Conservation (phyloP, 345 rosid species). For the Cochlearia excelsa region DNA sequence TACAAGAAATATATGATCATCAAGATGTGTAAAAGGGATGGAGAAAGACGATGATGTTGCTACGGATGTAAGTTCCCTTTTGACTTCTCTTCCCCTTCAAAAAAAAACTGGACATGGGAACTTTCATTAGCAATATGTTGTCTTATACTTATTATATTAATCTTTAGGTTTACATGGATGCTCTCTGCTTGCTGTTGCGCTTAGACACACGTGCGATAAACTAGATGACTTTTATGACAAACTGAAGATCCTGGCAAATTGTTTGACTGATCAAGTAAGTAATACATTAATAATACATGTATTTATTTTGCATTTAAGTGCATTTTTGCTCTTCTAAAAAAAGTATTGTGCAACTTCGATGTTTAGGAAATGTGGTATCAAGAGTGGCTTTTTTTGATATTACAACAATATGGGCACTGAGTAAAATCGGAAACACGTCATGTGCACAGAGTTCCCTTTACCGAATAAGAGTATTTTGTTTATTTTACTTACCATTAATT, state of each 20-base stretch:
- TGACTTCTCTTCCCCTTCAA: neutral
- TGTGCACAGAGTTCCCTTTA: slow-evolving; percentile 51
- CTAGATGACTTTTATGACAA: slow-evolving; percentile 45
- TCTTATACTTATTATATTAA: neutral
- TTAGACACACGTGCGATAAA: slow-evolving; percentile 49
- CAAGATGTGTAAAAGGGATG: slow-evolving; percentile 69
- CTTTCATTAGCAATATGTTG: slow-evolving; percentile 1
- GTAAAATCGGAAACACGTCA: slow-evolving; percentile 49
- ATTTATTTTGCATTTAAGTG: too few species aligned
- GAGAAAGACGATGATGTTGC: slow-evolving; percentile 49
- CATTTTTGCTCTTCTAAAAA: neutral
- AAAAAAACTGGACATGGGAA: too few species aligned
- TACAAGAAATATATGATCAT: slow-evolving; percentile 60
- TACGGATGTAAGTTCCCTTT: slow-evolving; percentile 46
- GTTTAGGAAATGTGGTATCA: slow-evolving; percentile 61
- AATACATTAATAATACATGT: too few species aligned
- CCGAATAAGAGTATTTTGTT: slow-evolving; percentile 13
- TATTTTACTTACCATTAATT: slow-evolving; percentile 14
- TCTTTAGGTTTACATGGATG: slow-evolving; percentile 64
- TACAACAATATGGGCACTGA: slow-evolving; percentile 69
- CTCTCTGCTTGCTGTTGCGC: slow-evolving; percentile 68
- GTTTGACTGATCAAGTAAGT: slow-evolving; percentile 55
- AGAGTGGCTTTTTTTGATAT: slow-evolving; percentile 78
- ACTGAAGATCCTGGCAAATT: slow-evolving; percentile 44
- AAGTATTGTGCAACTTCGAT: neutral